Evolutionary conservation across 148 eudicot genomes (phyloP).

Genomic region (Vaccinium macrocarpon): DNA sequence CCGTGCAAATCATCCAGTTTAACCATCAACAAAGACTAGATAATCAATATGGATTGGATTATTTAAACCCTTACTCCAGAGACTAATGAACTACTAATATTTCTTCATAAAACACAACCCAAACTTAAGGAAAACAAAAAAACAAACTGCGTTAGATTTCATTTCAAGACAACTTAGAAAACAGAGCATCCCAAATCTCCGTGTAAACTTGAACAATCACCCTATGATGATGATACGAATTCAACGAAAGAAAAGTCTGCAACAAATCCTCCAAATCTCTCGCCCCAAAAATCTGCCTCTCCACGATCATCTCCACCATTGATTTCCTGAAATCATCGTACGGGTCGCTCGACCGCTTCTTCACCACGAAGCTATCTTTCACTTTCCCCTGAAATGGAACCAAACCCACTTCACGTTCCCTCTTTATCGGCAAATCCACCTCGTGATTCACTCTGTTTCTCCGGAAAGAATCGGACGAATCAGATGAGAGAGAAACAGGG

Average conservation of each 20-base stretch:
- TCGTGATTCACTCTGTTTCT: conserved; percentile 8
- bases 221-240: conserved; percentile 23
- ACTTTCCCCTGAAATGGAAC: background rate
- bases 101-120: background rate
- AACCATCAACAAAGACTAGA: background rate
- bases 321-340: conserved; percentile 24
- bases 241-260: conserved; percentile 20
- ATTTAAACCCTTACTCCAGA: background rate
- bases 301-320: conserved; percentile 30
- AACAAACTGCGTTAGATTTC: background rate
- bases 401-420: background rate
- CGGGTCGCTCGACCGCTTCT: conserved; percentile 25
- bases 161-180: conserved; percentile 12
- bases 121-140: background rate
- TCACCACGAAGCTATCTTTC: conserved; percentile 21
- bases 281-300: conserved; percentile 23
- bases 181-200: conserved; percentile 27
- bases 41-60: background rate
- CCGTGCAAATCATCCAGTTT: background rate
- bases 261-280: conserved; percentile 20
- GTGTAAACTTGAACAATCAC: conserved; percentile 20
- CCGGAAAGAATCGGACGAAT: conserved; percentile 27
- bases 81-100: background rate
- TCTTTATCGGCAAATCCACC: background rate
- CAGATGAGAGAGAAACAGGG: conserved; percentile 49